Percentiles rank a stretch among this genome's conserved stretches.
These are phyloP conservation scores for Claviceps sp. DNA, from an alignment of 2,329 filamentous ascomycete genomes.

Conservation along the genomic window DNA sequence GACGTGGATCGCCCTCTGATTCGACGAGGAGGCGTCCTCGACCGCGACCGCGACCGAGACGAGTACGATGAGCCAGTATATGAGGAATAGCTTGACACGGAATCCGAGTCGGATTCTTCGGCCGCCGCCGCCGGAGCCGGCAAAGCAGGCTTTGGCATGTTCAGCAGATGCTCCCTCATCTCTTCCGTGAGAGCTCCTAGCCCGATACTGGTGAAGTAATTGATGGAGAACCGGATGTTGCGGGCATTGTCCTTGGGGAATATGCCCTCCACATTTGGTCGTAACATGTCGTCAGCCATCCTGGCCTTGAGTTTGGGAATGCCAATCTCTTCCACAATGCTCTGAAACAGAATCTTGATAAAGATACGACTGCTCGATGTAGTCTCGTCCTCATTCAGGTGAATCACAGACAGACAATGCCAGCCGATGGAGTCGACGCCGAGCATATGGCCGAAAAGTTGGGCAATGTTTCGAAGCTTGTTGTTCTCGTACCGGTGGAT, in stretches of 20 bases:
- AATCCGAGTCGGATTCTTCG: constrained; percentile 53
- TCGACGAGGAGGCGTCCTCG: background rate
- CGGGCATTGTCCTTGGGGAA: constrained; percentile 83
- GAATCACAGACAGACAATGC: constrained; percentile 75
- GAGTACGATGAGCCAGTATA: constrained; percentile 29
- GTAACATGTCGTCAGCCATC: constrained; percentile 65
- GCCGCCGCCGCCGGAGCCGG: constrained; percentile 51
- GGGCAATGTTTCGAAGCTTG: constrained; percentile 82
- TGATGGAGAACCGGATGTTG: constrained; percentile 94
- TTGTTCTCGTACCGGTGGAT: constrained; percentile 97
- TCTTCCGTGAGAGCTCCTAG: constrained; percentile 92
- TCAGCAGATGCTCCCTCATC: constrained; percentile 84
- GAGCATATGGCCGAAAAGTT: constrained; percentile 87
- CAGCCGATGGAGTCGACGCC: constrained; percentile 81
- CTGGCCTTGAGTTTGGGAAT: constrained; percentile 65
- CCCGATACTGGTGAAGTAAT: constrained; percentile 96
- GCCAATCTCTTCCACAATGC: constrained; percentile 75
- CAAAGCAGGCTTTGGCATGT: constrained; percentile 71
- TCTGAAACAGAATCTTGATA: constrained; percentile 94
- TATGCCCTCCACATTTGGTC: constrained; percentile 66
- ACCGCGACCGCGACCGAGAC: constrained; percentile 6
- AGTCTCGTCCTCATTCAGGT: constrained; percentile 92
- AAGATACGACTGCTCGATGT: constrained; percentile 95
- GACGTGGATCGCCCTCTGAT: constrained; percentile 6
- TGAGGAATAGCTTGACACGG: constrained; percentile 66